Base-by-base conservation (phyloP, 2,329 filamentous ascomycete species). In the Aureobasidium sp. region DNA sequence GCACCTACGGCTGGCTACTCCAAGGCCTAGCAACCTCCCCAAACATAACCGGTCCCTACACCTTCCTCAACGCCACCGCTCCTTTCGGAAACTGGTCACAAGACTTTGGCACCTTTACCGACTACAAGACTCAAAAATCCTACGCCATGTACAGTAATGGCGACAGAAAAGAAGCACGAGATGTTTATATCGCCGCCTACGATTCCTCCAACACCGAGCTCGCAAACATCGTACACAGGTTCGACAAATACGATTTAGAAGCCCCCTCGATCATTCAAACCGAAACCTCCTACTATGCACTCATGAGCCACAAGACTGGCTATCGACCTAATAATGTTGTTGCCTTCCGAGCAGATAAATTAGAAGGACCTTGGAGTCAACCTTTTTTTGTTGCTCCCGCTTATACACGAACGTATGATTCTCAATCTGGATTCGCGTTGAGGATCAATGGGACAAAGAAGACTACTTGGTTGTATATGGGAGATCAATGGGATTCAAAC, bases 281-380 rank as follows among this genome's bases (percentile, higher is more conserved):
- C 0, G 81, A 85, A 37, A 75, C 77, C 63, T 83, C 81, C 65
- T 86, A 86, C 66, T 85, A 80, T 66, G 81, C 82, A 0, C 67
- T 86, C 39, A 85, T 85, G 82, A 83, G 81, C 65, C 83, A 85
- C 64, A 86, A 85, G 74, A 86, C 83, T 0, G 83, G 83, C 0
- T 86, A 86, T 60, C 74, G 83, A n/a, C 83, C 83, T 0, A 85
- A 85, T 57, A 85, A 83, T 57, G 81, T 84, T 1, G 81, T 84
- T 6, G 86, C 86, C 70, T 81, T 78, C 67, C 85, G 83, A 5
- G 78, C 85, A 0, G 81, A 80, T 2, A 81, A 76, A 1, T 72
- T 87, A 0, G 72, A 76, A 0, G 83, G 84, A 0, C 83, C 83
- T 0, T 89, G 86, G 86, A 82, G 82, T 0, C 70, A 76, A 0